Conservation (phyloP, 768 basidiomycete species). For the Imleria badia region DNA sequence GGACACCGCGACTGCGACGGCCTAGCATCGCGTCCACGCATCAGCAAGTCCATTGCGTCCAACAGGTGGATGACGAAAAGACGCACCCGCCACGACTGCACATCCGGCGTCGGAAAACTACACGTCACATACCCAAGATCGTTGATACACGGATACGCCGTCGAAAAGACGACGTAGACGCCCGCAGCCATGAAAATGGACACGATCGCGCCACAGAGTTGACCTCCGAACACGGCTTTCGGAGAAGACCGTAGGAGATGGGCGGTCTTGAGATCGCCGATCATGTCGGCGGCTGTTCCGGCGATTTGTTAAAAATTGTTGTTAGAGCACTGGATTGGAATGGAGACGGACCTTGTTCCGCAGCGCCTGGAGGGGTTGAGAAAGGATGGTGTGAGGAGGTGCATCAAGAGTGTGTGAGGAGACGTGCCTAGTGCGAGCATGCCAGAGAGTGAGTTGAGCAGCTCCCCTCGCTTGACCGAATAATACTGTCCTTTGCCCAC, state of each 20-base stretch:
- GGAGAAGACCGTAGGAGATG: conserved; percentile 67
- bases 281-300: conserved; percentile 55
- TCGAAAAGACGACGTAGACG: conserved; percentile 61
- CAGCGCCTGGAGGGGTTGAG: conserved; percentile 12
- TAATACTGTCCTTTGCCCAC: conserved; percentile 47
- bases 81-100: conserved; percentile 26
- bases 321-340: background rate
- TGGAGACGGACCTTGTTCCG: conserved; percentile 20
- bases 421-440: conserved; percentile 25
- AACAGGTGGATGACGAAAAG: too few species aligned
- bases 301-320: background rate
- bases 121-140: conserved; percentile 14
- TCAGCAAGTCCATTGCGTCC: too few species aligned
- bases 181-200: conserved; percentile 60
- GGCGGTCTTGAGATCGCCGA: conserved; percentile 67
- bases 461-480: conserved; percentile 13
- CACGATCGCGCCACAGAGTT: conserved; percentile 56
- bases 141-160: conserved; percentile 59
- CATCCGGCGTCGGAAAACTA: conserved; percentile 24
- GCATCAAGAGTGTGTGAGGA: background rate
- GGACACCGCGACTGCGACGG: conserved; percentile 20
- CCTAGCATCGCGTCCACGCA: conserved; percentile 3
- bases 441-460: conserved; percentile 24
- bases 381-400: background rate
- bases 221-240: conserved; percentile 59